Base-by-base conservation (phyloP, 169 alveolate species). In the Cryptosporidium xiaoi region DNA sequence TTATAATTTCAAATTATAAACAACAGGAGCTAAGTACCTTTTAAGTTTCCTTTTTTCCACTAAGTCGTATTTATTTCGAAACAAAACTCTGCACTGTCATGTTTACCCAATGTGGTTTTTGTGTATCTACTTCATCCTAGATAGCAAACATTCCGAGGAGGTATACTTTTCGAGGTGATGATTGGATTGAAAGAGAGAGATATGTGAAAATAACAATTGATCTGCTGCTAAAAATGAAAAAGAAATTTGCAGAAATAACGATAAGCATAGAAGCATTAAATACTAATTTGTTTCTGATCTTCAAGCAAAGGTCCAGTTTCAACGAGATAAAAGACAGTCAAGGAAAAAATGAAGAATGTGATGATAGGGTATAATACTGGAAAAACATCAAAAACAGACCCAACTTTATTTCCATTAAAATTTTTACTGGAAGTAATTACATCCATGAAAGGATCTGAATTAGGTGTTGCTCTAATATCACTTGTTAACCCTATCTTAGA, bases 371-470 rank as follows among this genome's bases (percentile, higher is more conserved):
- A 77, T 29, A 77, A 24, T 20, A 60, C 48, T 8, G 87, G 87
- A 50, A 56, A 77, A 8, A 77, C 55, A 60, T 77, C 87, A 77
- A 77, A 77, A 27, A 77, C 87, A 2, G 87, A 77, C 29, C 87
- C 87, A 16, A 40, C 64, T 13, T 50, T 65, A 29, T 29, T 77
- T 60, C 51, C 83, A 34, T 36, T 64, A 34, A 66, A 51, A 20
- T 53, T 29, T 33, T 69, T 69, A 29, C 51, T 20, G 10, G 67
- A 31, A 16, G 29, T 69, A 29, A 34, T 13, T 29, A 64, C n/a
- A 20, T 69, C 67, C 6, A 69, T 31, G 8, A 53, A 53, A n/a
- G 83, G 83, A 18, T 69, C 83, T 31, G 12, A 31, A 33, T 50
- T 69, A 27, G 83, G 34, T 24, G 18, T 10, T 12, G 66, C 51